phyloP scores from a whole-genome alignment of 1,284 basidiomycete species.

The Gymnopus androsaceus region DNA sequence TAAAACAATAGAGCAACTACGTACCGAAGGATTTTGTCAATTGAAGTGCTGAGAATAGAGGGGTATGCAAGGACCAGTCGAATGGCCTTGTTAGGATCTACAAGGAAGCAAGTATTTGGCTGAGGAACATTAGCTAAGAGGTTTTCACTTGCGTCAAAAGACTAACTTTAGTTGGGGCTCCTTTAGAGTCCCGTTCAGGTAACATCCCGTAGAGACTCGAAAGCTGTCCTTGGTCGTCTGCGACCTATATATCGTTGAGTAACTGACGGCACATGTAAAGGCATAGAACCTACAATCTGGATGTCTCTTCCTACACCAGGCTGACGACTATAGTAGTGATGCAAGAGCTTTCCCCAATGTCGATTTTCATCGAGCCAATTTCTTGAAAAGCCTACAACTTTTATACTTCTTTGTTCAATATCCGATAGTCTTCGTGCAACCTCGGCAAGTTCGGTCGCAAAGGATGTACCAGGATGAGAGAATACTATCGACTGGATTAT shows the following conservation, averaged over 20 bases:
- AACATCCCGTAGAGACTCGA: conserved; percentile 14
- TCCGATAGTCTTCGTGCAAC: conserved; percentile 12
- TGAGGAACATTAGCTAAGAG: background rate
- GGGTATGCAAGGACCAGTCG: conserved; percentile 15
- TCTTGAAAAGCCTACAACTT: conserved; percentile 13
- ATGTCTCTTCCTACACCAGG: conserved; percentile 5
- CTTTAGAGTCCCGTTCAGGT: background rate
- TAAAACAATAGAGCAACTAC: conserved; percentile 15
- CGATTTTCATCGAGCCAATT: conserved; percentile 15
- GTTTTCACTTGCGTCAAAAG: background rate
- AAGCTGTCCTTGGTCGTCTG: conserved; percentile 13
- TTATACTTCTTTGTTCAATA: conserved; percentile 12
- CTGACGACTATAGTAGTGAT: conserved; percentile 10
- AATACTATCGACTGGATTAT: conserved; percentile 16
- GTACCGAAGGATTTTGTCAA: conserved; percentile 83
- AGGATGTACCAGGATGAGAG: conserved; percentile 15
- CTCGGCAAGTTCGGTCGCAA: conserved; percentile 11
- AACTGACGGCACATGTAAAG: background rate
- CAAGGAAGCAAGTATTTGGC: conserved; percentile 15
- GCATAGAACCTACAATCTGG: conserved; percentile 10
- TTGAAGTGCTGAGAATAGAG: conserved; percentile 6
- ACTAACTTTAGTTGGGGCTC: conserved; percentile 1
- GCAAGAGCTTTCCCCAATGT: conserved; percentile 9
- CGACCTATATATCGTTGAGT: conserved; percentile 7
- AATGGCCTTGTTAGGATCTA: conserved; percentile 19